Evolutionary conservation across 352 stramenopile species (phyloP), one percentile per base, ranked within the genome.

Genomic region (Pythium sukuiense): DNA sequence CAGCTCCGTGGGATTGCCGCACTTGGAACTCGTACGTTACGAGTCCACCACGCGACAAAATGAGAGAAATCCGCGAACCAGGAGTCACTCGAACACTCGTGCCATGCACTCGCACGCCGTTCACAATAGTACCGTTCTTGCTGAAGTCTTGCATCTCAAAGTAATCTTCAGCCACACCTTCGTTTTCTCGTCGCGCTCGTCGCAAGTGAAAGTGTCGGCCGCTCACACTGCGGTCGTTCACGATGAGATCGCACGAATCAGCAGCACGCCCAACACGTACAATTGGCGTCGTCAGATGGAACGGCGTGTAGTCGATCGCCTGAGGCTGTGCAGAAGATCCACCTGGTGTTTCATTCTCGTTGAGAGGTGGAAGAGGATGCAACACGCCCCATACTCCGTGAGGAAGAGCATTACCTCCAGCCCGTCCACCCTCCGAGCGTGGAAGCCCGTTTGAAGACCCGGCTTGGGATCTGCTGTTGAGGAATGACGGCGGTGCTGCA

Each of bases 121-220:
- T 93, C 1, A 96, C 88, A 27, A 96, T 95, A 0, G 86, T 96
- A 2, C 88, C 88, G 49, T 96, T 96, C 65, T 96, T 96, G 63
- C 86, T 95, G 55, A 95, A 95, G 32, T 96, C 88, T 70, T 95
- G 86, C 18, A 96, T 73, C 60, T 96, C 88, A 49, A 77, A 95
- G 39, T 79, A 85, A 24, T 92, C 83, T 55, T 92, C 83, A 0
- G 59, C 33, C 14, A 45, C 59, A 12, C 65, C 54, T 18, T 88
- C 77, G n/a, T 55, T 61, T 48, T 93, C 87, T 29, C 76, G 76
- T 0, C 83, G 76, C 7, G 92, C 63, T 14, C 85, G 80, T 8
- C 88, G 82, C 41, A 96, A 65, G 55, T 95, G 87, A 45, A 96
- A 96, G 55, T 96, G 88, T 7, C 84, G 79, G 2, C 88, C 87